A percentile compares a stretch with the other conserved stretches of the same genome.
phyloP scores from a whole-genome alignment of 2,329 filamentous ascomycete species.

The Apiospora kogelbergensis region DNA sequence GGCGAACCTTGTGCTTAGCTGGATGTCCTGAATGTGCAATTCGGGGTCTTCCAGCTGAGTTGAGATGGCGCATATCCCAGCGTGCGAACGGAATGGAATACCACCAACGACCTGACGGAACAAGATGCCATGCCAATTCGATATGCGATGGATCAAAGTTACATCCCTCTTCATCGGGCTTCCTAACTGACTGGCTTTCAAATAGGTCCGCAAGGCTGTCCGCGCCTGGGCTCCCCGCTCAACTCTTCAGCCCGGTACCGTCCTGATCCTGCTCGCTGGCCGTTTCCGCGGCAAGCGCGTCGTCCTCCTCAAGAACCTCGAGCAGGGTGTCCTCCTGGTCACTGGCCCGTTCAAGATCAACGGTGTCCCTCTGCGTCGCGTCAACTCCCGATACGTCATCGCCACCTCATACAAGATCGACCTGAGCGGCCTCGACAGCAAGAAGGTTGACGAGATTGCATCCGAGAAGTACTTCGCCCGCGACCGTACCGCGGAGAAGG shows the following conservation, averaged over 20 bases:
- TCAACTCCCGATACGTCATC: slow-evolving; percentile 93
- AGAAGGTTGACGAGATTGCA: slow-evolving; percentile 81
- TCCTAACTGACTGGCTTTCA: slow-evolving; percentile 15
- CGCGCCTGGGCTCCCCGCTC: slow-evolving; percentile 84
- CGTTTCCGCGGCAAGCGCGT: slow-evolving; percentile 99
- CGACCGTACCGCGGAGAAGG: slow-evolving; percentile 95
- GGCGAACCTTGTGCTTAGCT: background rate
- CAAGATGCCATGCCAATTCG: background rate
- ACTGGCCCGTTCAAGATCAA: slow-evolving; percentile 99
- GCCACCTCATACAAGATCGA: slow-evolving; percentile 85
- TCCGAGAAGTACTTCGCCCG: slow-evolving; percentile 90
- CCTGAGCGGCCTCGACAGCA: slow-evolving; percentile 80
- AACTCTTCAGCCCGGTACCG: slow-evolving; percentile 88
- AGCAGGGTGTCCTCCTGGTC: slow-evolving; percentile 97
- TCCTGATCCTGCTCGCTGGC: slow-evolving; percentile 98
- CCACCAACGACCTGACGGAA: background rate
- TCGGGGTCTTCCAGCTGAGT: background rate
- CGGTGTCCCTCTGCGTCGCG: slow-evolving; percentile 93
- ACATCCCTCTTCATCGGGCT: background rate
- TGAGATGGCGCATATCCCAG: background rate
- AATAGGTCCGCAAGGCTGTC: slow-evolving; percentile 89
- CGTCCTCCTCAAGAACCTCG: slow-evolving; percentile 95
- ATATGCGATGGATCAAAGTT: background rate
- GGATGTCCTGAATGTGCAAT: background rate
- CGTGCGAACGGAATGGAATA: background rate